Percentiles rank a stretch among this genome's conserved stretches.
These are phyloP conservation scores for Gaeumannomyces sp. DNA, from an alignment of 2,329 filamentous ascomycete species.

Conservation along the genomic window DNA sequence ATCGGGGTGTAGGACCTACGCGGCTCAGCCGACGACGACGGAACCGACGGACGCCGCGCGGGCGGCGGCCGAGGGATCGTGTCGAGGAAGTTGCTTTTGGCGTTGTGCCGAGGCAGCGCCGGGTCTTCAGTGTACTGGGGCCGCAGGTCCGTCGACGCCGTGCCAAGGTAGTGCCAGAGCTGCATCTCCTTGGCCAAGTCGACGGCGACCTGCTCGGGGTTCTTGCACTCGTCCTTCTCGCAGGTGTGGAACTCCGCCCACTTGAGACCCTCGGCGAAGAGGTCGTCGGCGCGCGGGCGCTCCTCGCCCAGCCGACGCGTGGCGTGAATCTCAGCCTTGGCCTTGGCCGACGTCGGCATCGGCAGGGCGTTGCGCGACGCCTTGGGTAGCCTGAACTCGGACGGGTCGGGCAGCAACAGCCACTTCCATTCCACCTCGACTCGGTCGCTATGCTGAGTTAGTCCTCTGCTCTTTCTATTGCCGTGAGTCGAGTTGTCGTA, in stretches of 20 bases:
- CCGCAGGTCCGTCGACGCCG: constrained; percentile 80
- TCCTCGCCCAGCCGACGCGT: constrained; percentile 57
- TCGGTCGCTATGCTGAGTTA: constrained; percentile 54
- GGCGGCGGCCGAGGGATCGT: constrained; percentile 47
- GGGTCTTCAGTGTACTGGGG: constrained; percentile 85
- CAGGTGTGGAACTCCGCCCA: constrained; percentile 77
- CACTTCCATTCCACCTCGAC: constrained; percentile 83
- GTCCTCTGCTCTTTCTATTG: constrained; percentile 17
- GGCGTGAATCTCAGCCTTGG: constrained; percentile 61
- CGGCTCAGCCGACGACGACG: constrained; percentile 10
- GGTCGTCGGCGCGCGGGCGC: constrained; percentile 57
- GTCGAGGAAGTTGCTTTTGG: constrained; percentile 66
- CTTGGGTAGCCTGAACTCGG: constrained; percentile 66
- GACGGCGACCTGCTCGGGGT: constrained; percentile 59
- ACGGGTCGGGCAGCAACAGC: constrained; percentile 64
- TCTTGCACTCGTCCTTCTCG: constrained; percentile 36
- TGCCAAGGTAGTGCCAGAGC: constrained; percentile 84
- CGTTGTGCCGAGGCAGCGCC: constrained; percentile 51
- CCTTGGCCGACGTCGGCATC: constrained; percentile 57
- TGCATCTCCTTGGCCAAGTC: constrained; percentile 67
- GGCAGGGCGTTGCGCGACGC: constrained; percentile 67
- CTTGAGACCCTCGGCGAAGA: constrained; percentile 60
- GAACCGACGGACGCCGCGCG: constrained; percentile 20
- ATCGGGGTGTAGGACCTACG: constrained; percentile 19
- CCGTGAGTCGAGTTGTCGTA: constrained; percentile 39